Percentiles rank a stretch among this genome's conserved stretches.
phyloP scores from a whole-genome alignment of 768 basidiomycete species.

The Mycena polygramma region DNA sequence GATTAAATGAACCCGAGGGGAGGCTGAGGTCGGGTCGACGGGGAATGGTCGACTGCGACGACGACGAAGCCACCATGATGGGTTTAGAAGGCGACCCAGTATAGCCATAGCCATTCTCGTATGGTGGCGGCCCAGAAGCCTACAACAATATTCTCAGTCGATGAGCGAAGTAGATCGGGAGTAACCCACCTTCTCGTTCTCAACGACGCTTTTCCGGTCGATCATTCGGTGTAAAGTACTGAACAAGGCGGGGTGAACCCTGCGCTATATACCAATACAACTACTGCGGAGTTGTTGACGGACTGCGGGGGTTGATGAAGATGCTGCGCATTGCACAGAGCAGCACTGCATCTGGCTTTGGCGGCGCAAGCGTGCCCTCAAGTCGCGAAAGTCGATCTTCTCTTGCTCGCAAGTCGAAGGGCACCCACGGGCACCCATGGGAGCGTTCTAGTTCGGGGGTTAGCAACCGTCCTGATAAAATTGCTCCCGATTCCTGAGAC shows the following conservation, averaged over 20 bases:
- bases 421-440: background rate
- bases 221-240: conserved; percentile 2
- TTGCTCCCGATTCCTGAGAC: background rate
- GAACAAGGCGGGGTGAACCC: background rate
- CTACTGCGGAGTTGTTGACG: conserved; percentile 16
- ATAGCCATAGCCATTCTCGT: conserved; percentile 18
- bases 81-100: conserved; percentile 18
- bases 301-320: conserved; percentile 26
- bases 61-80: conserved; percentile 25
- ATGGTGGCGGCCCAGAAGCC: conserved; percentile 15
- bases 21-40: conserved; percentile 24
- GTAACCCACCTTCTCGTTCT: conserved; percentile 4
- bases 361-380: background rate
- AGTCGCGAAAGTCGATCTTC: too few relatives aligned
- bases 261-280: conserved; percentile 15
- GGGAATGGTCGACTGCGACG: conserved; percentile 5
- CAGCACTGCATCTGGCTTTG: background rate
- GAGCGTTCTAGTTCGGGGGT: background rate
- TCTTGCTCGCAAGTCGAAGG: too few relatives aligned
- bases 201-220: background rate
- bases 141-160: background rate
- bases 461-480: background rate
- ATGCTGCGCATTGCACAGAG: background rate
- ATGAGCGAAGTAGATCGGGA: background rate
- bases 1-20: conserved; percentile 28